Evolutionary conservation across 306 rosid species (phyloP).

Genomic region (Fragaria vesca): DNA sequence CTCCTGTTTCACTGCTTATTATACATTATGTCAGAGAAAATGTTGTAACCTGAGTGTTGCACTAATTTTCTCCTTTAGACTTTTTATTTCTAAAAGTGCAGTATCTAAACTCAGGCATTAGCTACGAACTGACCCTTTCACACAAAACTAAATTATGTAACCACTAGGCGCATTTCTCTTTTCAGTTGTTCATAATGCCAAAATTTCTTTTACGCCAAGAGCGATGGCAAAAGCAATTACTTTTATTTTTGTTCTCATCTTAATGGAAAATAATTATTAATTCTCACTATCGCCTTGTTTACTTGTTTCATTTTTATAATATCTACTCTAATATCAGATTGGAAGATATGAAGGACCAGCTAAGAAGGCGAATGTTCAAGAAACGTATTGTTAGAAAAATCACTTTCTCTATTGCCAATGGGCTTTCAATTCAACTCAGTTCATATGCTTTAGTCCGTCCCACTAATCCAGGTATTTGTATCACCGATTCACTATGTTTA

Average conservation of each 20-base stretch:
- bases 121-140: not conserved
- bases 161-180: not conserved
- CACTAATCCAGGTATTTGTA: constrained; percentile 62
- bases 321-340: constrained; percentile 49
- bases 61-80: not conserved
- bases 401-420: constrained; percentile 59
- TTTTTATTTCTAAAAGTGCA: not conserved
- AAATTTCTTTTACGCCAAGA: not conserved
- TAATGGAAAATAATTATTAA: not conserved
- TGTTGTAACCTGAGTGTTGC: not conserved
- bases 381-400: constrained; percentile 72
- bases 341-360: constrained; percentile 86
- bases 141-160: not conserved
- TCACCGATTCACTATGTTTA: constrained; percentile 8
- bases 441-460: constrained; percentile 90
- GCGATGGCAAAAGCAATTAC: not conserved
- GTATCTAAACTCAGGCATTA: not conserved
- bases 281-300: not conserved
- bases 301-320: not conserved
- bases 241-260: no score
- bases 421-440: constrained; percentile 66
- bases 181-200: not conserved
- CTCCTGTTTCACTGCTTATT: not conserved
- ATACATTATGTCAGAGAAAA: not conserved
- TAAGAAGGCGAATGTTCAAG: constrained; percentile 87